phyloP scores from a whole-genome alignment of 768 basidiomycete species.

The Boletus insuetus region DNA sequence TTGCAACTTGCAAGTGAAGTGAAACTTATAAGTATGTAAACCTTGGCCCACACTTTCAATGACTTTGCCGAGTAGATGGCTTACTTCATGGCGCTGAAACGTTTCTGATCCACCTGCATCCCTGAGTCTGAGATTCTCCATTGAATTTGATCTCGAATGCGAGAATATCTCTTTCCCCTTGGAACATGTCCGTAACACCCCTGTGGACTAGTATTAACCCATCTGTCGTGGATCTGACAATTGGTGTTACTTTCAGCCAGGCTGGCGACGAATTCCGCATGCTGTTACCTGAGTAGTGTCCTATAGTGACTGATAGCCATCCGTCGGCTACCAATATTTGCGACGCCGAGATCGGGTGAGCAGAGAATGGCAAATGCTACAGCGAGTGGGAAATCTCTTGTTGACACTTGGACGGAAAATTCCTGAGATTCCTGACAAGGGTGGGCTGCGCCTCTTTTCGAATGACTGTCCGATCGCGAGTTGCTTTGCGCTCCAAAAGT shows the following conservation, averaged over 20 bases:
- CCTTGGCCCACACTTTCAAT: slow-evolving; percentile 10
- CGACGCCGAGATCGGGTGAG: not conserved
- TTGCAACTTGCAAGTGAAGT: not conserved
- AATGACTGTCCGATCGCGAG: too few species aligned
- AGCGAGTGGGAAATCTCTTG: too few species aligned
- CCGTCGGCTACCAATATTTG: slow-evolving; percentile 3
- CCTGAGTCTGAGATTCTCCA: slow-evolving; percentile 23
- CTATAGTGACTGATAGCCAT: slow-evolving; percentile 2
- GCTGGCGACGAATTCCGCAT: not conserved
- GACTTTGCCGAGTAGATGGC: slow-evolving; percentile 7
- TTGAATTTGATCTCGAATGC: slow-evolving; percentile 23
- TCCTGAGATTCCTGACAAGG: too few species aligned
- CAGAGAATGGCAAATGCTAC: too few species aligned
- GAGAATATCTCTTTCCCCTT: slow-evolving; percentile 16
- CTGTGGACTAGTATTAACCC: slow-evolving; percentile 7
- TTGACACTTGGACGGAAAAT: too few species aligned
- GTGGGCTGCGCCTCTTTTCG: too few species aligned
- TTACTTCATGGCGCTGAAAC: slow-evolving; percentile 20
- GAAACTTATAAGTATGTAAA: not conserved
- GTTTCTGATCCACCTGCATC: slow-evolving; percentile 26
- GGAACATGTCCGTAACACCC: slow-evolving; percentile 11
- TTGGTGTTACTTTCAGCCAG: slow-evolving; percentile 3
- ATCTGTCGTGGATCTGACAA: slow-evolving; percentile 8
- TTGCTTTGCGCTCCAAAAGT: too few species aligned
- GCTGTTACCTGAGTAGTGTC: not conserved